Percentiles rank a stretch among this genome's conserved stretches.
Conservation (phyloP, 352 stramenopile genomes). For the Pythium graminicola region DNA sequence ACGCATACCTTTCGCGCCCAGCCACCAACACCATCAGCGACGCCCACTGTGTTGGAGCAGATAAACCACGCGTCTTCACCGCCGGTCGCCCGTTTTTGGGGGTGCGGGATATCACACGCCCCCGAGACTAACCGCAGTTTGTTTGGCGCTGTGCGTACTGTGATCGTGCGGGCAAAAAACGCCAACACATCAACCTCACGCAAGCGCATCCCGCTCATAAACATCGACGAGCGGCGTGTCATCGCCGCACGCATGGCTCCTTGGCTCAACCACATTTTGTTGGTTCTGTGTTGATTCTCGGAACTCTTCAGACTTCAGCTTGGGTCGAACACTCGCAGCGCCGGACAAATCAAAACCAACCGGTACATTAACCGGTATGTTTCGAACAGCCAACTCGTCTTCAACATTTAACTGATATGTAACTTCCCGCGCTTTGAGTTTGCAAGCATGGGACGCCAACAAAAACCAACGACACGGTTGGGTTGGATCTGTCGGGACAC, state of each 20-base stretch:
- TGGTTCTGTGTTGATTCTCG: too few relatives aligned
- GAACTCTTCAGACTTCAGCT: neutral
- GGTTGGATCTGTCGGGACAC: neutral
- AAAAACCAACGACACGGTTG: constrained; percentile 5
- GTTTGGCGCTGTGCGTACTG: constrained; percentile 19
- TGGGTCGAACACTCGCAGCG: too few relatives aligned
- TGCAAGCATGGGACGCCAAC: constrained; percentile 4
- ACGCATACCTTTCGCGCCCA: constrained; percentile 73
- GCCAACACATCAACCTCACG: neutral
- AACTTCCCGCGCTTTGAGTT: constrained; percentile 25
- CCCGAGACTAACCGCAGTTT: constrained; percentile 50
- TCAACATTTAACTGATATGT: constrained; percentile 7
- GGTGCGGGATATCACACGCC: constrained; percentile 71
- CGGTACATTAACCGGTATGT: constrained; percentile 7
- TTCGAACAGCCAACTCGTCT: constrained; percentile 8
- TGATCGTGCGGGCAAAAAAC: constrained; percentile 8
- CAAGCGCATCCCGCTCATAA: neutral
- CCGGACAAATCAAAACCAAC: neutral
- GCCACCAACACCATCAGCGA: constrained; percentile 81
- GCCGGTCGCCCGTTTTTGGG: constrained; percentile 74
- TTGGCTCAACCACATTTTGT: too few relatives aligned
- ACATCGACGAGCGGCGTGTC: neutral
- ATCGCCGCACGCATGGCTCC: neutral
- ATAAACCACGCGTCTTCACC: constrained; percentile 87
- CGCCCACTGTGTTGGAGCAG: constrained; percentile 62